These are phyloP conservation scores for Lactarius deliciosus DNA, from an alignment of 768 basidiomycete species.

Conservation along the genomic window DNA sequence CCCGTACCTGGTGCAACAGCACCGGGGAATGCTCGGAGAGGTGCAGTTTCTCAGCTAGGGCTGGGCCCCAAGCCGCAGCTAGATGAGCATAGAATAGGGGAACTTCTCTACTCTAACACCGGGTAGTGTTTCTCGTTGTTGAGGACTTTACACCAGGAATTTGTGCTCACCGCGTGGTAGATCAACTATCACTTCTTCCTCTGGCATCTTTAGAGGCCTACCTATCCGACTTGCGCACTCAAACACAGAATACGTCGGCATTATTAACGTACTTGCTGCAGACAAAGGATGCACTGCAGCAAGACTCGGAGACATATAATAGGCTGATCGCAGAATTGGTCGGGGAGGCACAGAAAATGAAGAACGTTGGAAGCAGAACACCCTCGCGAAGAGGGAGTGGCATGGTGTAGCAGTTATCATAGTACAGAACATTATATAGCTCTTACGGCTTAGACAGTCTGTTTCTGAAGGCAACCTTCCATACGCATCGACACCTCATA, in stretches of 20 bases:
- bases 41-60: constrained; percentile 41
- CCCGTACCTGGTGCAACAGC: constrained; percentile 41
- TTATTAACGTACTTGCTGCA: constrained; percentile 82
- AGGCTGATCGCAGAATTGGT: constrained; percentile 88
- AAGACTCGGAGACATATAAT: constrained; percentile 88
- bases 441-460: no score
- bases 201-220: constrained; percentile 62
- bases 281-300: constrained; percentile 75
- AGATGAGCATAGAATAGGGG: constrained; percentile 61
- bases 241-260: constrained; percentile 73
- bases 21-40: constrained; percentile 39
- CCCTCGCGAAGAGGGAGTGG: constrained; percentile 46
- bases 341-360: constrained; percentile 85
- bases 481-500: no score
- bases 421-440: not conserved
- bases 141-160: not conserved
- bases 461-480: no score
- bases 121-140: constrained; percentile 47
- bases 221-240: constrained; percentile 63
- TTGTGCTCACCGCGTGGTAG: constrained; percentile 41
- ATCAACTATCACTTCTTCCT: constrained; percentile 69
- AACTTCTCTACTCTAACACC: constrained; percentile 63
- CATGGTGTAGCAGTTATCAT: not conserved
- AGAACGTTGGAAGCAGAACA: constrained; percentile 57
- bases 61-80: constrained; percentile 80